Percentiles rank a stretch among this genome's conserved stretches.
Conservation (phyloP, 306 rosid species). For the Urtica urens region DNA sequence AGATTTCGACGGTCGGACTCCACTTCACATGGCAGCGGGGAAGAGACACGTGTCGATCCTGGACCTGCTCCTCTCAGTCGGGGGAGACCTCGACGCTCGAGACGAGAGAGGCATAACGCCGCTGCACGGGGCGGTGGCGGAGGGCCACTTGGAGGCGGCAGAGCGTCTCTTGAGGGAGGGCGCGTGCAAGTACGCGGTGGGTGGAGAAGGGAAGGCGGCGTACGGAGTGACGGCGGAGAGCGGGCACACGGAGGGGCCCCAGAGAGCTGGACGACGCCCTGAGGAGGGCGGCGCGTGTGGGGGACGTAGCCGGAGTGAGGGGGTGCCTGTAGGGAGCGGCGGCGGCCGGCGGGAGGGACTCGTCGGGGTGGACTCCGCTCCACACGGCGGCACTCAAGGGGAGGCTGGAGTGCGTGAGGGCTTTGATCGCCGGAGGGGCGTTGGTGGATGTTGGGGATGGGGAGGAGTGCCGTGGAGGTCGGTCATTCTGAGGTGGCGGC, state of each 20-base stretch:
- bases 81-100: slow-evolving; percentile 32
- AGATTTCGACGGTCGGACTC: slow-evolving; percentile 33
- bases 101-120: slow-evolving; percentile 53
- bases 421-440: slow-evolving; percentile 54
- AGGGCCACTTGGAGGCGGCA: slow-evolving; percentile 38
- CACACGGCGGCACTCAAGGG: slow-evolving; percentile 93
- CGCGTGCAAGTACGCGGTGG: slow-evolving; percentile 37
- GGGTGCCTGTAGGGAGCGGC: slow-evolving; percentile 51
- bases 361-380: slow-evolving; percentile 79
- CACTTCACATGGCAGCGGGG: slow-evolving; percentile 55
- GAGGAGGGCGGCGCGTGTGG: slow-evolving; percentile 46
- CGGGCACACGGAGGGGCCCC: slow-evolving; percentile 32
- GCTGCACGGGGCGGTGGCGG: slow-evolving; percentile 57
- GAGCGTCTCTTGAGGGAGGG: slow-evolving; percentile 41
- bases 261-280: slow-evolving; percentile 45
- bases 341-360: slow-evolving; percentile 46
- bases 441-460: slow-evolving; percentile 47
- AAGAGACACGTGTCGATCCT: slow-evolving; percentile 39
- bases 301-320: slow-evolving; percentile 44
- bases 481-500: slow-evolving; percentile 55
- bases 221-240: slow-evolving; percentile 39
- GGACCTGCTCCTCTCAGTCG: slow-evolving; percentile 30
- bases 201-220: slow-evolving; percentile 45
- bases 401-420: slow-evolving; percentile 44
- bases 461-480: slow-evolving; percentile 60